A percentile compares a stretch with the other conserved stretches of the same genome.
phyloP scores from a whole-genome alignment of 306 rosid genomes.

The Aeschynomene evenia region DNA sequence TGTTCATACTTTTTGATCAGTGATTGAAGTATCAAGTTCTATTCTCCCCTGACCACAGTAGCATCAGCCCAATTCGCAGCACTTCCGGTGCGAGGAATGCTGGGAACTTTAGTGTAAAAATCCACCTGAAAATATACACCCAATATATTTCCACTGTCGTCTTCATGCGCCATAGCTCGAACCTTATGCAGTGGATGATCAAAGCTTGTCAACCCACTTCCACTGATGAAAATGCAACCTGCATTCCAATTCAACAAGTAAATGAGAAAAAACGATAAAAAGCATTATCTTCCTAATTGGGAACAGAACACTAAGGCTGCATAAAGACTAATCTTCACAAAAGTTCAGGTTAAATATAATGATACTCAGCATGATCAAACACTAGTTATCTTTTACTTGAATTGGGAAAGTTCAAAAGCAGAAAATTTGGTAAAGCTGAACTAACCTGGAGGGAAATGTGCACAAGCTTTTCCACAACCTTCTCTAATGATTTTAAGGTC shows the following conservation, averaged over 20 bases:
- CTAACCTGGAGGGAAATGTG: slow-evolving; percentile 58
- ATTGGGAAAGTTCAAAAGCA: slow-evolving; percentile 9
- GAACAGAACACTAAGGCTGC: background rate
- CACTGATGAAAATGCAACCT: slow-evolving; percentile 62
- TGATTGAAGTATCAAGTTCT: slow-evolving; percentile 11
- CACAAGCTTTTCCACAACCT: slow-evolving; percentile 53
- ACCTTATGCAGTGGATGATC: slow-evolving; percentile 63
- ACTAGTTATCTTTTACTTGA: background rate
- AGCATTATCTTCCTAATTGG: background rate
- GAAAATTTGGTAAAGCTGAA: background rate
- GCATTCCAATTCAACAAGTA: slow-evolving; percentile 11
- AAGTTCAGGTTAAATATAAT: background rate
- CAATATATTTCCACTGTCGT: slow-evolving; percentile 47
- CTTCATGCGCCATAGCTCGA: slow-evolving; percentile 41
- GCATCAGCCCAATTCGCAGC: slow-evolving; percentile 57
- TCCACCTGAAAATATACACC: slow-evolving; percentile 60
- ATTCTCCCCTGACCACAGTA: slow-evolving; percentile 31
- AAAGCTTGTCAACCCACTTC: slow-evolving; percentile 56
- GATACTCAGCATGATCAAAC: background rate
- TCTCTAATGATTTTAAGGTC: slow-evolving; percentile 40
- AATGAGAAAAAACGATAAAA: background rate
- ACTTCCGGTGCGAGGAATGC: slow-evolving; percentile 61
- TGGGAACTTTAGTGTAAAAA: slow-evolving; percentile 45
- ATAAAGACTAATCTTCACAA: background rate
- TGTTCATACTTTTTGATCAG: background rate